Evolutionary conservation across 164 flowering plant genomes (phyloP).

Genomic region (Liquidambar formosana): DNA sequence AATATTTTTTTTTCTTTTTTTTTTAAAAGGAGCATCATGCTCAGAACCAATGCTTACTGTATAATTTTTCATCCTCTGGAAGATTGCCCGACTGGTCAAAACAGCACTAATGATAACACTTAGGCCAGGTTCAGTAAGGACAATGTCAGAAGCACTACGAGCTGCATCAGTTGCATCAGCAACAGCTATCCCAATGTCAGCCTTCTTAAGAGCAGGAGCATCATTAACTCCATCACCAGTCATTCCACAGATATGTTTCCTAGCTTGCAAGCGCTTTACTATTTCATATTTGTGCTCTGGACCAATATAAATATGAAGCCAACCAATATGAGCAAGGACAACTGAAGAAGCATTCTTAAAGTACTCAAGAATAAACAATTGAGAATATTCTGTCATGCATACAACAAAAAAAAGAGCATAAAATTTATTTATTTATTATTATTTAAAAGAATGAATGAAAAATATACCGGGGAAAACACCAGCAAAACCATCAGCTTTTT

Average conservation of each 20-base stretch:
- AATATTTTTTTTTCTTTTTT: too few species aligned
- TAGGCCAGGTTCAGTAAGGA: constrained; percentile 90
- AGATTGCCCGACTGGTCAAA: constrained; percentile 76
- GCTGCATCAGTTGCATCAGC: constrained; percentile 98
- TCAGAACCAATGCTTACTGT: constrained; percentile 39
- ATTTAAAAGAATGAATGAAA: background rate
- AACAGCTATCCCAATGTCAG: constrained; percentile 92
- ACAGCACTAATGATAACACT: constrained; percentile 88
- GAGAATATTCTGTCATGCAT: background rate
- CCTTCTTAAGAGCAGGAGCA: constrained; percentile 93
- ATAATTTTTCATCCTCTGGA: constrained; percentile 86
- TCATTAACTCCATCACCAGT: constrained; percentile 97
- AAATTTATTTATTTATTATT: too few species aligned
- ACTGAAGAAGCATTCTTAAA: background rate
- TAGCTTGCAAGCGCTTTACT: constrained; percentile 77
- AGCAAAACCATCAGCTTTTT: constrained; percentile 96
- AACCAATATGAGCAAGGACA: background rate
- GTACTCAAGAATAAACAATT: too few species aligned
- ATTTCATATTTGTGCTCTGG: constrained; percentile 92
- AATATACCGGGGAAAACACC: constrained; percentile 87
- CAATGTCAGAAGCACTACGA: constrained; percentile 92
- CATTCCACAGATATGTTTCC: constrained; percentile 92
- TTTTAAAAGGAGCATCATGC: too few species aligned
- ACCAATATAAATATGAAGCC: constrained; percentile 12
- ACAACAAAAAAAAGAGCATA: background rate